Base-by-base conservation (phyloP, 495 filamentous ascomycete species). In the Bacidia rubella region DNA sequence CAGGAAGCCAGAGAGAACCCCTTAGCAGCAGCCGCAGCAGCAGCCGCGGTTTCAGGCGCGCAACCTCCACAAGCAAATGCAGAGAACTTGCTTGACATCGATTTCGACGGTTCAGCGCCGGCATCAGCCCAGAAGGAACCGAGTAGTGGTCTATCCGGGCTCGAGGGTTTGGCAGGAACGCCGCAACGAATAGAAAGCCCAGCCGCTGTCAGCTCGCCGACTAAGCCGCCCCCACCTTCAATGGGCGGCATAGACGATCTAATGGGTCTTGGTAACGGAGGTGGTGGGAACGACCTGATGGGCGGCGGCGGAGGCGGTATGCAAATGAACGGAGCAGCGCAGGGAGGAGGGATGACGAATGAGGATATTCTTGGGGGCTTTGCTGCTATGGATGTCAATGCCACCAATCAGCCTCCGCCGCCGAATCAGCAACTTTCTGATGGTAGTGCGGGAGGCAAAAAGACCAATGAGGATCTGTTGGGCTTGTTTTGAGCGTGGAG, bases 11-110 rank as follows among this genome's bases (percentile, higher is more conserved):
- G 81, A 52, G 92, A 98, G 60, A 96, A 96, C 64, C 92, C 93
- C 29, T 82, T 96, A 63, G 90, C 92, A 12, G 82, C 83, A 0
- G 85, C 84, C 0, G 82, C 82, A 2, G 83, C 82, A 0, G 81
- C 81, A 3, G 78, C 78, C 20, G 71, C 73, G 25, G 80, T 81
- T 45, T 65, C 69, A 23, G 58, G 74, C 5, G 63, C 72, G 24
- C 63, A 71, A 26, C 61, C 70, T 22, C 70, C 73, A 19, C 82
- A 89, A 67, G 82, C 61, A 70, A 95, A 95, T 63, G 79, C 86
- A 55, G 92, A 98, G 65, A 98, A 97, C 61, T 74, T 98, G 29
- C 76, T 98, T 52, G 92, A 98, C 66, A 96, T 98, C 61, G 92
- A 98, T 70, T 97, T 97, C 65, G 92, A 97, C 63, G 93, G 92